A percentile compares a stretch with the other conserved stretches of the same genome.
Evolutionary conservation across 495 filamentous ascomycete species (phyloP).

Genomic region (Letharia lupina): DNA sequence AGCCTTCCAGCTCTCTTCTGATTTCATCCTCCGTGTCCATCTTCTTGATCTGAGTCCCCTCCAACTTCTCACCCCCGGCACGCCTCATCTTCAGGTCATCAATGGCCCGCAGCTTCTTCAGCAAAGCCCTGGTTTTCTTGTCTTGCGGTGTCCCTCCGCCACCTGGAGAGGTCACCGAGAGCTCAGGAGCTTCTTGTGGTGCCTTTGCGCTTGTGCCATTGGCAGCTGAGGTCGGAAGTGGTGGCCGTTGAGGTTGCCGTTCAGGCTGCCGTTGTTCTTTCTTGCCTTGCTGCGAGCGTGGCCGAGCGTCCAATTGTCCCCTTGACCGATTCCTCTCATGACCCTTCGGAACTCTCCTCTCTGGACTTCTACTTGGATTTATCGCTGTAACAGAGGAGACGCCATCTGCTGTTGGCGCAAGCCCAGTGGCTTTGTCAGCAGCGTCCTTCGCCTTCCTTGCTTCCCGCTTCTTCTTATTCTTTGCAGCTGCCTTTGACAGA

Average conservation of each 20-base stretch:
- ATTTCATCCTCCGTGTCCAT: slow-evolving; percentile 81
- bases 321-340: slow-evolving; percentile 55
- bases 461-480: slow-evolving; percentile 99
- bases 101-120: slow-evolving; percentile 96
- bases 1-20: slow-evolving; percentile 65
- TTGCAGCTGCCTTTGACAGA: slow-evolving; percentile 77
- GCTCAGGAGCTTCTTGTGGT: slow-evolving; percentile 32
- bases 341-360: slow-evolving; percentile 47
- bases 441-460: slow-evolving; percentile 86
- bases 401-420: slow-evolving; percentile 32
- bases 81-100: slow-evolving; percentile 95
- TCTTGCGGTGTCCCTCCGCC: slow-evolving; percentile 46
- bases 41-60: slow-evolving; percentile 98
- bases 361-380: slow-evolving; percentile 50
- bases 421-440: slow-evolving; percentile 43
- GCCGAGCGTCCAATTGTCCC: slow-evolving; percentile 34
- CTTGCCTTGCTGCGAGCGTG: slow-evolving; percentile 34
- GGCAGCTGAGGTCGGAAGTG: slow-evolving; percentile 14
- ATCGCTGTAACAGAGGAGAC: slow-evolving; percentile 8
- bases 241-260: slow-evolving; percentile 11
- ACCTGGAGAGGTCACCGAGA: slow-evolving; percentile 40
- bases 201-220: slow-evolving; percentile 27
- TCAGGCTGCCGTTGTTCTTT: slow-evolving; percentile 26
- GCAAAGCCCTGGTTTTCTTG: slow-evolving; percentile 82
- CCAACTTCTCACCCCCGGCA: slow-evolving; percentile 88